Conservation (phyloP, 345 rosid species). For the Turritis glabra region DNA sequence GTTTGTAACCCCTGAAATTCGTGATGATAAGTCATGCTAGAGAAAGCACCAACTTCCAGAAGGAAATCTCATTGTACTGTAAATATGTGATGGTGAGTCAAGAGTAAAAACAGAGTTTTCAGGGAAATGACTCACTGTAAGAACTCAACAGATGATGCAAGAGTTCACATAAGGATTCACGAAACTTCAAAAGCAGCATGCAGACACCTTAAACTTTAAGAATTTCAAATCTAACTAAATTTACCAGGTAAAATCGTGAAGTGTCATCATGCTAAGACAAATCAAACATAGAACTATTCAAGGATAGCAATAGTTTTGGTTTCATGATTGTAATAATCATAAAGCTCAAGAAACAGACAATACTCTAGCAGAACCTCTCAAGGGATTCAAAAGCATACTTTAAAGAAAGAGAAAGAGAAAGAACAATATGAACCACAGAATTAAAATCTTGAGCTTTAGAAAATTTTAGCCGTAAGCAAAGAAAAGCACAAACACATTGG, state of each 20-base stretch:
- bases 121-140: background rate
- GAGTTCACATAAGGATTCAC: background rate
- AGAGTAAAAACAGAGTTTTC: background rate
- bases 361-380: background rate
- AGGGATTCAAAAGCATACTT: background rate
- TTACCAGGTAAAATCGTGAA: too few species aligned
- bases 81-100: background rate
- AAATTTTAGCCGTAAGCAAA: background rate
- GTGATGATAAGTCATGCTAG: background rate
- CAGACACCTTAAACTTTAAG: background rate
- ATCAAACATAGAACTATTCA: too few species aligned
- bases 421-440: background rate
- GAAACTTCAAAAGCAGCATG: constrained; percentile 6
- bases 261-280: too few species aligned
- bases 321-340: too few species aligned
- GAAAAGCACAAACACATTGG: background rate
- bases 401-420: background rate
- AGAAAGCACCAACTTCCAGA: background rate
- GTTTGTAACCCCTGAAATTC: constrained; percentile 89
- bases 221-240: too few species aligned
- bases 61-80: background rate
- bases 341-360: too few species aligned
- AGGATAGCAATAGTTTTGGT: too few species aligned
- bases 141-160: constrained; percentile 16
- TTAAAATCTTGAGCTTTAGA: background rate